phyloP scores from a whole-genome alignment of 164 flowering plant species.

The Hamamelis virginiana region DNA sequence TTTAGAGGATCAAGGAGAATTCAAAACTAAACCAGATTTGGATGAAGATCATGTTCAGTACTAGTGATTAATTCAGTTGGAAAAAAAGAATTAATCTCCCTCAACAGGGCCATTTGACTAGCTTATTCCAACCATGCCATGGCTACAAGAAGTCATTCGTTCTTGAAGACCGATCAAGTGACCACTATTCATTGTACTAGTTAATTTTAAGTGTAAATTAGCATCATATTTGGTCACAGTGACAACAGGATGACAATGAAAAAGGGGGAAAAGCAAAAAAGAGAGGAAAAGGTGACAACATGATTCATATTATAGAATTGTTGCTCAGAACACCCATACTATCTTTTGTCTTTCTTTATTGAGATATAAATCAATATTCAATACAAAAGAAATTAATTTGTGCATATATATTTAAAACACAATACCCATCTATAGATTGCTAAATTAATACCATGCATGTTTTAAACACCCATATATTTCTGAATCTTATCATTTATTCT shows the following conservation, averaged over 20 bases:
- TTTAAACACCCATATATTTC: not conserved
- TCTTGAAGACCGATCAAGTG: no score
- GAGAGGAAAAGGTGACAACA: conserved; percentile 1
- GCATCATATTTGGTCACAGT: conserved; percentile 10
- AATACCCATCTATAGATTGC: not conserved
- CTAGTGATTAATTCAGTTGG: no score
- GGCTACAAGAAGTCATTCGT: not conserved
- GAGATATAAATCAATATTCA: not conserved
- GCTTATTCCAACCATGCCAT: no score
- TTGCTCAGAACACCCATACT: not conserved
- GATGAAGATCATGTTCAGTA: no score
- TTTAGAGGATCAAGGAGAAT: no score
- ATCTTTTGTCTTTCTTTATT: not conserved
- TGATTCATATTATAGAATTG: not conserved
- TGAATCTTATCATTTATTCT: not conserved
- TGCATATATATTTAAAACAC: not conserved
- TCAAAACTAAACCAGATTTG: no score
- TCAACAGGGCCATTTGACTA: no score
- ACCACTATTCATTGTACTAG: conserved; percentile 17
- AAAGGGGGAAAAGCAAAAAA: not conserved
- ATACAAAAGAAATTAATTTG: not conserved
- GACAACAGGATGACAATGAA: conserved; percentile 17
- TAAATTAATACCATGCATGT: not conserved
- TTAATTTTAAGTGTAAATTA: not conserved
- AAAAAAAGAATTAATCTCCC: no score